Evolutionary conservation across 2,329 filamentous ascomycete species (phyloP).

Genomic region (Aureobasidium vineae): DNA sequence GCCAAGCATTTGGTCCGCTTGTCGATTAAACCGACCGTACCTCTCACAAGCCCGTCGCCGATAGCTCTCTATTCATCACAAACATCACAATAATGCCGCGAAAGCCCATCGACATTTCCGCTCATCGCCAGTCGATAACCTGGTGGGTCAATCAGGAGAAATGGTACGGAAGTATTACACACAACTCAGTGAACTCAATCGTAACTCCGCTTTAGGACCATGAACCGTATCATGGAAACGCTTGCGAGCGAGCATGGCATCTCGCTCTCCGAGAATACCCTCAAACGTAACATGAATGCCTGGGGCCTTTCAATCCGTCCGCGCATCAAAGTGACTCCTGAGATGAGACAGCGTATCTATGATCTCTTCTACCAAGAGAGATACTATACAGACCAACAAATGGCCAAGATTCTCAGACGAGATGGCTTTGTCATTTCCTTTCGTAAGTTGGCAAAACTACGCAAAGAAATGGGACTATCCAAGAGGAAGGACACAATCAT

Average conservation of each 20-base stretch:
- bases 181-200: too few species aligned
- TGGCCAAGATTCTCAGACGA: constrained; percentile 21
- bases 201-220: neutral
- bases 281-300: constrained; percentile 20
- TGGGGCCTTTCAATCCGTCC: constrained; percentile 10
- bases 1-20: neutral
- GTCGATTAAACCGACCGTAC: neutral
- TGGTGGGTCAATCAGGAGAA: constrained; percentile 21
- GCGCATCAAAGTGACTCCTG: constrained; percentile 14
- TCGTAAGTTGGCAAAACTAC: constrained; percentile 17
- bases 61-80: neutral
- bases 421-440: constrained; percentile 3
- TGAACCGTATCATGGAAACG: neutral
- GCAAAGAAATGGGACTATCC: constrained; percentile 15
- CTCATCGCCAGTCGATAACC: constrained; percentile 14
- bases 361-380: constrained; percentile 19
- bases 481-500: constrained; percentile 13
- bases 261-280: constrained; percentile 3
- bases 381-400: constrained; percentile 16
- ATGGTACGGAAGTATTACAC: too few species aligned
- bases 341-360: constrained; percentile 19
- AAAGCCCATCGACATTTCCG: constrained; percentile 7
- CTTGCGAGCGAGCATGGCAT: constrained; percentile 11
- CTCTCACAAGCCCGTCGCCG: constrained; percentile 3
- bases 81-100: neutral